Conservation (phyloP, 23 red algal species). For the Gracilaria gracilis region DNA sequence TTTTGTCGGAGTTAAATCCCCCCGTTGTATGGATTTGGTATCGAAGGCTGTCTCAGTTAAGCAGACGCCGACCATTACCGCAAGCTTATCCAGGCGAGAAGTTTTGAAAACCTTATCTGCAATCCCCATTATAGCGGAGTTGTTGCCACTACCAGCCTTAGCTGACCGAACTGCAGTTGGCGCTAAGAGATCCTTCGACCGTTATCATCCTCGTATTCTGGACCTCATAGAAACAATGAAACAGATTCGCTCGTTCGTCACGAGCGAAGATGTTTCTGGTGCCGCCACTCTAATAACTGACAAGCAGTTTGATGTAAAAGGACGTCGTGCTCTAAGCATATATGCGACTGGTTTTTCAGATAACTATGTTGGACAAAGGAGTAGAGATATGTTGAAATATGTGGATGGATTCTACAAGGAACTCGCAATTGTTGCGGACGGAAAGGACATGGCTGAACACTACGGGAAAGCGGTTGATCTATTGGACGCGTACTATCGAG, state of each 20-base stretch:
- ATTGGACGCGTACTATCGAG: conserved; percentile 30
- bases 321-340: conserved; percentile 62
- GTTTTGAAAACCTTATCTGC: conserved; percentile 16
- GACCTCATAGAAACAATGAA: conserved; percentile 40
- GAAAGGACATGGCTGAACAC: conserved; percentile 40
- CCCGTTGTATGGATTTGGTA: background rate
- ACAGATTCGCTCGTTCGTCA: conserved; percentile 36
- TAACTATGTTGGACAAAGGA: conserved; percentile 54
- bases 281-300: conserved; percentile 29
- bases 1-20: background rate
- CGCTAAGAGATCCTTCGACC: conserved; percentile 60
- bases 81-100: conserved; percentile 16
- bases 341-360: conserved; percentile 68
- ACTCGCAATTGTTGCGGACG: conserved; percentile 42
- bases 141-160: conserved; percentile 16
- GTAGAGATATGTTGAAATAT: conserved; percentile 47
- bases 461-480: conserved; percentile 30
- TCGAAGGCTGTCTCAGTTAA: background rate
- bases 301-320: conserved; percentile 66
- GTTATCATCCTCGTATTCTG: conserved; percentile 68
- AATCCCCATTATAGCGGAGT: background rate
- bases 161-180: conserved; percentile 64
- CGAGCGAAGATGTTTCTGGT: background rate
- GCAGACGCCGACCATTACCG: background rate
- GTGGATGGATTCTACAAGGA: conserved; percentile 60